A percentile compares a stretch with the other conserved stretches of the same genome.
These are phyloP conservation scores for Lanmaoa pseudosensibilis DNA, from an alignment of 768 basidiomycete genomes.

Conservation along the genomic window DNA sequence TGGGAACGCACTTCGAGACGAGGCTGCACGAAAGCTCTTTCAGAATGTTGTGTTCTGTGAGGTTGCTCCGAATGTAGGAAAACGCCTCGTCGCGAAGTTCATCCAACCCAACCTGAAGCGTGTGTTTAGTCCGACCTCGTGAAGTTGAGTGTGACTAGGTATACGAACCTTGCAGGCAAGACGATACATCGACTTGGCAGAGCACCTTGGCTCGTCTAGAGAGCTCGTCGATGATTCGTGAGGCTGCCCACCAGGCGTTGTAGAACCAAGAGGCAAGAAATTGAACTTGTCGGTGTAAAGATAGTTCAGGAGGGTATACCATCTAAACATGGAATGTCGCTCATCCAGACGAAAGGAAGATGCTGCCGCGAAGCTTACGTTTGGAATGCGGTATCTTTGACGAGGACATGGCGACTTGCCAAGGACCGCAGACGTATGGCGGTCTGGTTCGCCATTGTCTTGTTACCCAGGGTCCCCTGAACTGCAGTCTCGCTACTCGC, in stretches of 20 bases:
- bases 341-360: background rate
- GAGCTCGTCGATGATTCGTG: constrained; percentile 1
- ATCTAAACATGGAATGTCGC: constrained; percentile 21
- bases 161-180: constrained; percentile 38
- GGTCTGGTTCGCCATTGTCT: background rate
- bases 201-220: constrained; percentile 28
- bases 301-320: constrained; percentile 41
- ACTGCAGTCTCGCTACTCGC: constrained; percentile 8
- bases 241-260: background rate
- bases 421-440: constrained; percentile 13
- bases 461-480: background rate
- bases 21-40: constrained; percentile 23
- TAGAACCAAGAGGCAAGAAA: constrained; percentile 33
- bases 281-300: constrained; percentile 37
- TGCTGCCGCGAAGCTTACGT: constrained; percentile 16
- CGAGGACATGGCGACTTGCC: constrained; percentile 25
- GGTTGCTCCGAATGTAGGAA: constrained; percentile 11
- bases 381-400: constrained; percentile 31
- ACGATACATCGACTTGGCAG: constrained; percentile 48
- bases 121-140: background rate
- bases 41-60: constrained; percentile 26
- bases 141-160: background rate
- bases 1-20: constrained; percentile 11
- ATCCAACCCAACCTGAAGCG: constrained; percentile 21
- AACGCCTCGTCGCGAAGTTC: constrained; percentile 17